Evolutionary conservation across 352 stramenopile species (phyloP).

Genomic region (Phytophthora nicotianae): DNA sequence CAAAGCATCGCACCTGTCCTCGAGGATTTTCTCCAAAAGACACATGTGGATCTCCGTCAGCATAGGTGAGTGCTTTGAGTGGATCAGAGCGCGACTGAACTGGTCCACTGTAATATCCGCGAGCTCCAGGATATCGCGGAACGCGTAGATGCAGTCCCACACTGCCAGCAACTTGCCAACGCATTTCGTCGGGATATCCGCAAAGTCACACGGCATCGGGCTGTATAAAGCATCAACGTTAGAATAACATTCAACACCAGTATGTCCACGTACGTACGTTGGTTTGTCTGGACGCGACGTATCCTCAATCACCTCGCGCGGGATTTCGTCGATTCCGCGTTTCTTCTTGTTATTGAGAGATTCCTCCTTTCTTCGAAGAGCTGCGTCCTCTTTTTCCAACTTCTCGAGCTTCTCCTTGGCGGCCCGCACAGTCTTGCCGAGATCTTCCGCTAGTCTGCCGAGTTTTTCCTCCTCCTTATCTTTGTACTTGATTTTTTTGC

Average conservation of each 20-base stretch:
- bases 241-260: neutral
- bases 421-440: slow-evolving; percentile 73
- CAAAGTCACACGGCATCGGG: slow-evolving; percentile 59
- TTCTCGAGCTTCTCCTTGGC: slow-evolving; percentile 87
- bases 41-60: slow-evolving; percentile 87
- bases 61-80: slow-evolving; percentile 51
- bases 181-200: slow-evolving; percentile 45
- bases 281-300: slow-evolving; percentile 56
- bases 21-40: slow-evolving; percentile 79
- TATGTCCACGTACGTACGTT: slow-evolving; percentile 47
- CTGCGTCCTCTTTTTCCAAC: slow-evolving; percentile 85
- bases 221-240: slow-evolving; percentile 30
- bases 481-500: slow-evolving; percentile 91
- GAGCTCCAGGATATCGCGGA: slow-evolving; percentile 66
- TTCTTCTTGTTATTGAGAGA: slow-evolving; percentile 86
- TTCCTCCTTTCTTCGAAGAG: slow-evolving; percentile 82
- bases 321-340: slow-evolving; percentile 55
- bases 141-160: slow-evolving; percentile 85
- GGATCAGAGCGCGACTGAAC: slow-evolving; percentile 54
- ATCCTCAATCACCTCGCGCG: slow-evolving; percentile 44
- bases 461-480: slow-evolving; percentile 90
- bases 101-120: slow-evolving; percentile 69
- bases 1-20: slow-evolving; percentile 49
- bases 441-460: slow-evolving; percentile 76
- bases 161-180: slow-evolving; percentile 67